A percentile compares a stretch with the other conserved stretches of the same genome.
Conservation (phyloP, 2,329 filamentous ascomycete species). For the Madurella fahalii region DNA sequence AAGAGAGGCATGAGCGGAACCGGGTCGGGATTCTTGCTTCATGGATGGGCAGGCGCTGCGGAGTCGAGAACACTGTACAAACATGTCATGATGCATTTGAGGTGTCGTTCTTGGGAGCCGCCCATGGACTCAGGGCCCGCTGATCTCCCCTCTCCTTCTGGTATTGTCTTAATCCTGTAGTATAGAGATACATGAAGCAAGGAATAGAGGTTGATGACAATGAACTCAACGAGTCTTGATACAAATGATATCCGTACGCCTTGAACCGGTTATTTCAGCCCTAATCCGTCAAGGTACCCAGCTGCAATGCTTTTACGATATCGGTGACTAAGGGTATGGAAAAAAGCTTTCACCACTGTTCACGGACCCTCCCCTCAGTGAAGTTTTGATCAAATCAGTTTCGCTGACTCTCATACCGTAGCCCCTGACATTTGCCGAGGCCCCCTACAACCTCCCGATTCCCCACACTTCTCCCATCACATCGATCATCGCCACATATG, state of each 20-base stretch:
- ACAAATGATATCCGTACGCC: not conserved
- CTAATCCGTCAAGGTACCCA: too few species aligned
- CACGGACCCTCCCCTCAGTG: too few species aligned
- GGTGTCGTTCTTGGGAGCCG: conserved; percentile 17
- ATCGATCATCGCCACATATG: too few species aligned
- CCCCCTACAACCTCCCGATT: too few species aligned
- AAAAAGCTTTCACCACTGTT: too few species aligned
- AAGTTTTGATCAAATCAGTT: too few species aligned
- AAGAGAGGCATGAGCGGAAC: conserved; percentile 6
- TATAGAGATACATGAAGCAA: conserved; percentile 25
- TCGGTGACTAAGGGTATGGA: too few species aligned
- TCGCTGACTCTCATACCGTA: too few species aligned
- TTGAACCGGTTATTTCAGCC: too few species aligned
- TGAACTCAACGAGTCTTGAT: not conserved
- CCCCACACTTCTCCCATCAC: too few species aligned
- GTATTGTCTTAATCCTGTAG: conserved; percentile 27
- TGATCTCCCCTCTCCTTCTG: conserved; percentile 29
- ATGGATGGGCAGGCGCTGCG: conserved; percentile 14
- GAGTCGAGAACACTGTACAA: conserved; percentile 21
- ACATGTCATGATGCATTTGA: conserved; percentile 22
- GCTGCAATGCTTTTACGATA: too few species aligned
- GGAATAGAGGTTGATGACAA: conserved; percentile 19
- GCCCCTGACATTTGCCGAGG: too few species aligned
- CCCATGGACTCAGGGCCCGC: conserved; percentile 19
- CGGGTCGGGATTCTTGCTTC: conserved; percentile 3